A percentile compares a stretch with the other conserved stretches of the same genome.
Evolutionary conservation across 2,329 filamentous ascomycete genomes (phyloP).

Genomic region (Geosmithia putterillii): DNA sequence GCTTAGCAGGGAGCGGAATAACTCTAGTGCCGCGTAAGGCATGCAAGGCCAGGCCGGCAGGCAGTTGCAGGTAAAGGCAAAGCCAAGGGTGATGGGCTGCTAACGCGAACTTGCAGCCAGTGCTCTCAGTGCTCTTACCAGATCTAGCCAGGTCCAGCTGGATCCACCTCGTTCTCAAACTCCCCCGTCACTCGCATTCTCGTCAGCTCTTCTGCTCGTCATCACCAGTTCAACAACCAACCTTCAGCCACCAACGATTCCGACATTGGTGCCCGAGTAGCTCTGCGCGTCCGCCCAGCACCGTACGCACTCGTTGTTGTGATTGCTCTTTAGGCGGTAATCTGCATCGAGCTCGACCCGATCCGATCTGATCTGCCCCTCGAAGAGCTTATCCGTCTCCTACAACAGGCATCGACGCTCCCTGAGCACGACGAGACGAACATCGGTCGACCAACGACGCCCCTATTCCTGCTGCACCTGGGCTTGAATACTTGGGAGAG

Average conservation of each 20-base stretch:
- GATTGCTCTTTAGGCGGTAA: background rate
- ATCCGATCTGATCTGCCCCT: background rate
- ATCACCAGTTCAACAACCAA: background rate
- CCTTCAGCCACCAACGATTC: background rate
- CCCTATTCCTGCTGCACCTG: background rate
- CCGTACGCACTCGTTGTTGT: background rate
- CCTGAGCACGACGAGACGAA: background rate
- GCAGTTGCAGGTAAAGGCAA: background rate
- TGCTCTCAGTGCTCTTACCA: background rate
- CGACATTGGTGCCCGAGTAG: background rate
- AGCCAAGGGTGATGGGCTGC: background rate
- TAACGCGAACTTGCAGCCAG: too few relatives aligned
- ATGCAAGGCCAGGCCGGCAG: too few relatives aligned
- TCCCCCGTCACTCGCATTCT: background rate
- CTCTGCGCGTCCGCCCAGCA: background rate
- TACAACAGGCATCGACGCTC: background rate
- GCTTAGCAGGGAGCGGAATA: background rate
- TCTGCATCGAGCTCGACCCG: background rate
- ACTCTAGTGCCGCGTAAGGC: background rate
- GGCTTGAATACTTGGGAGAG: too few relatives aligned
- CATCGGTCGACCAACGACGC: background rate
- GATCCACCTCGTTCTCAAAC: background rate
- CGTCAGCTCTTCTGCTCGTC: background rate
- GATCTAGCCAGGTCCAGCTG: background rate
- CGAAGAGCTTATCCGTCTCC: background rate